Conservation (phyloP, 192 early-diverging fungal species). For the Martensiomyces pterosporus region DNA sequence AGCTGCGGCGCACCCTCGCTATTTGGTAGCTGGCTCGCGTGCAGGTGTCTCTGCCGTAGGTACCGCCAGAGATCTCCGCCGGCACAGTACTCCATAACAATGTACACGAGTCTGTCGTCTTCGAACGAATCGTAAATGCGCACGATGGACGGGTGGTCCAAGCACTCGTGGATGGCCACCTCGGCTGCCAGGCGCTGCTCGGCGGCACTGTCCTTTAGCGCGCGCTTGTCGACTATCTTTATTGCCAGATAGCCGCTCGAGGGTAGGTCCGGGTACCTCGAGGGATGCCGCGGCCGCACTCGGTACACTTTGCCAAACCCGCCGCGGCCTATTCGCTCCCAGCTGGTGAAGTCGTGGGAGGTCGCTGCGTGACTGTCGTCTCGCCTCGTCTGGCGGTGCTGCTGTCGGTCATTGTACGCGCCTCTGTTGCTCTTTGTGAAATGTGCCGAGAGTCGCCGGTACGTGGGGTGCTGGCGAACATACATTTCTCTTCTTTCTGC, state of each 20-base stretch:
- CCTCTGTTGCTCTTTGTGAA: conserved; percentile 1
- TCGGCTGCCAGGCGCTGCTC: conserved; percentile 57
- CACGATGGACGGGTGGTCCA: conserved; percentile 55
- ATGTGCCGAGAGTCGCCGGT: conserved; percentile 22
- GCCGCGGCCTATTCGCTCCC: conserved; percentile 43
- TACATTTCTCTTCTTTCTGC: no score
- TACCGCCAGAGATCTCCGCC: conserved; percentile 45
- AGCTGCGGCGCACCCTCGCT: neutral
- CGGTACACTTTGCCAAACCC: conserved; percentile 46
- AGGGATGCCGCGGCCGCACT: conserved; percentile 12
- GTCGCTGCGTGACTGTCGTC: conserved; percentile 1
- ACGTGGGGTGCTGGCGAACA: conserved; percentile 25
- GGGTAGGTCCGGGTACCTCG: neutral
- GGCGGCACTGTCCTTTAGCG: conserved; percentile 24
- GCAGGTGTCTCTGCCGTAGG: conserved; percentile 19
- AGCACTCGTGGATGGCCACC: conserved; percentile 62
- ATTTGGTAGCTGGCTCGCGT: neutral
- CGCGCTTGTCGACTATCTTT: conserved; percentile 39
- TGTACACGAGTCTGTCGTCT: conserved; percentile 61
- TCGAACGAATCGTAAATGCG: conserved; percentile 65
- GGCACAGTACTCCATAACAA: conserved; percentile 69
- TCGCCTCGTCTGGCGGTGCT: no score
- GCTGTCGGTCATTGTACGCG: no score
- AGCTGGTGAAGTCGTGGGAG: conserved; percentile 23
- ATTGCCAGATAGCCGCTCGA: conserved; percentile 16